These are phyloP conservation scores for Diversispora eburnea DNA, from an alignment of 192 early-diverging fungal species.

Conservation along the genomic window DNA sequence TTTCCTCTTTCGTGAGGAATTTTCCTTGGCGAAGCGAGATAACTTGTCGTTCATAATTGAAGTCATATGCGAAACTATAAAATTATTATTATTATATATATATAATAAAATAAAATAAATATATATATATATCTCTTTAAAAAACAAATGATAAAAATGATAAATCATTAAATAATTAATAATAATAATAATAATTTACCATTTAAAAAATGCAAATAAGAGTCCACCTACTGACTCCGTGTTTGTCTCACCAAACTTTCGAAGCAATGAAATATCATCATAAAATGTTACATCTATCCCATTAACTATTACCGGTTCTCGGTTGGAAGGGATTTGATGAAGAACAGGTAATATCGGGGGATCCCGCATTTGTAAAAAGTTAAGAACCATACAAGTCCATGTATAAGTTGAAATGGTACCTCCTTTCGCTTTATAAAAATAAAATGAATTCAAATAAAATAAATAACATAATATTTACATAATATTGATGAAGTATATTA, in stretches of 20 bases:
- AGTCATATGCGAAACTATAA: slow-evolving; percentile 69
- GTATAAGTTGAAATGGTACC: slow-evolving; percentile 85
- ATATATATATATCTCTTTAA: too few species aligned
- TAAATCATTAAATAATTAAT: not conserved
- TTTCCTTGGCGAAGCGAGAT: slow-evolving; percentile 78
- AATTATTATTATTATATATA: too few species aligned
- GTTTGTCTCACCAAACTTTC: slow-evolving; percentile 61
- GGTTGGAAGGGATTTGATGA: slow-evolving; percentile 42
- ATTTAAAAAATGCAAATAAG: slow-evolving; percentile 73
- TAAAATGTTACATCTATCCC: slow-evolving; percentile 64
- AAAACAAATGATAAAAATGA: too few species aligned
- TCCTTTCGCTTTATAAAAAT: slow-evolving; percentile 66
- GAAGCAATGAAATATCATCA: slow-evolving; percentile 56
- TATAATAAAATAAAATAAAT: too few species aligned
- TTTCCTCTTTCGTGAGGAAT: slow-evolving; percentile 73
- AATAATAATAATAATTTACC: not conserved
- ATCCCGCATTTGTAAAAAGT: slow-evolving; percentile 77
- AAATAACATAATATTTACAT: not conserved
- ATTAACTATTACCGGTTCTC: not conserved
- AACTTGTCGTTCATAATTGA: slow-evolving; percentile 79
- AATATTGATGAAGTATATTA: not conserved
- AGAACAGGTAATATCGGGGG: slow-evolving; percentile 80
- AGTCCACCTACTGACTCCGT: slow-evolving; percentile 64
- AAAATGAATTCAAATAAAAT: not conserved
- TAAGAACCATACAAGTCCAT: slow-evolving; percentile 81